Evolutionary conservation across 1,139 yeast genomes (phyloP), one percentile per base, ranked within the genome.

Genomic region (Pichia sp.): DNA sequence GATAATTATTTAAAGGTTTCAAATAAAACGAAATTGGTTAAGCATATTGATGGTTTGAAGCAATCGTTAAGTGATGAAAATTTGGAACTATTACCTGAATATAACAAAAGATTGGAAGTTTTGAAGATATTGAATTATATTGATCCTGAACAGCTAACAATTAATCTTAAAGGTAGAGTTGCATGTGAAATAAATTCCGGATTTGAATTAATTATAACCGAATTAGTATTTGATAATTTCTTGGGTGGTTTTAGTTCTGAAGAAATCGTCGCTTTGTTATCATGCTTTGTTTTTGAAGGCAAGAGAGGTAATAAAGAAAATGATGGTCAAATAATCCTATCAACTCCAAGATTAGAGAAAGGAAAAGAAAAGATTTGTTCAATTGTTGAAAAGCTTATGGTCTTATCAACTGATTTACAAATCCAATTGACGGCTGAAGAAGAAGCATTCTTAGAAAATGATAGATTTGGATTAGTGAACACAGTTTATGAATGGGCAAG

Each of bases 401-500:
- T 70, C 34, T 82, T 86, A 3, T 88, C 79, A 57, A 76, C 76
- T 39, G 76, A 75, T 42, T 79, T 84, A 56, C 89, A 84, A 61
- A 88, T 92, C 12, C 70, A 82, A 16, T 68, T 89, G 55, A 87
- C 96, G 0, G 74, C 83, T 18, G 97, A 90, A 50, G 98, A 92
- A 60, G 85, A 84, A 46, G 88, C 85, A 54, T 90, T 89, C 59
- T 68, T 82, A 53, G 95, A 88, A 52, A 76, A 85, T 56, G 83
- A 88, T 59, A 71, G 98, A 56, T 92, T 92, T 67, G 96, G 94
- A 0, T 73, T 92, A 60, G 85, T 87, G 66, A 92, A 89, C 64
- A 96, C 89, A 13, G 96, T 92, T 4, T 92, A 92, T 64, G 97
- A 92, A 67, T 92, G 99, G 99, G 97, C 97, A 1, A 76, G 95